Percentiles rank a stretch among this genome's conserved stretches.
These are phyloP conservation scores for Dichomitus squalens DNA, from an alignment of 1,284 basidiomycete species.

Conservation along the genomic window DNA sequence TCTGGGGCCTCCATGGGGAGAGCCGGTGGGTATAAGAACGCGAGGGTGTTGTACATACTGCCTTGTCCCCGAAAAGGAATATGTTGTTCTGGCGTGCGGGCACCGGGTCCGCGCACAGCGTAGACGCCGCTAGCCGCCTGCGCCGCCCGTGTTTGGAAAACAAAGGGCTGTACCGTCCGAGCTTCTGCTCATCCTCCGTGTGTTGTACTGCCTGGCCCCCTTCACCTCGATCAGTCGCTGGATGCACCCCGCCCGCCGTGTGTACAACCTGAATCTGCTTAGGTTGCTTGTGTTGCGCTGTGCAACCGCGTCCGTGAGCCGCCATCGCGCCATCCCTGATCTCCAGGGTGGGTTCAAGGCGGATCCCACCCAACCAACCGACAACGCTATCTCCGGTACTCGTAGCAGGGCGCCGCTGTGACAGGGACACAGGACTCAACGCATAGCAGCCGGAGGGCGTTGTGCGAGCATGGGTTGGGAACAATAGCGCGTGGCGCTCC, in stretches of 20 bases:
- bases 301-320: not conserved
- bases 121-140: conserved; percentile 2
- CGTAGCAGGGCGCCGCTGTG: too few species aligned
- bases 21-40: conserved; percentile 20
- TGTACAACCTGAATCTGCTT: not conserved
- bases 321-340: not conserved
- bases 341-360: not conserved
- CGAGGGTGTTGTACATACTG: conserved; percentile 16
- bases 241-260: too few species aligned
- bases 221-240: not conserved
- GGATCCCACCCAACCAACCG: too few species aligned
- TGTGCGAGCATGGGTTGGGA: not conserved
- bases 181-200: not conserved
- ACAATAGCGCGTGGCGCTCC: not conserved
- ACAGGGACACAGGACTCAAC: not conserved
- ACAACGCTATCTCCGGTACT: too few species aligned
- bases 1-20: conserved; percentile 16
- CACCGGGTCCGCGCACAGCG: conserved; percentile 1
- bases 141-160: conserved; percentile 21
- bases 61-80: conserved; percentile 28
- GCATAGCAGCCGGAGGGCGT: not conserved
- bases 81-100: conserved; percentile 23
- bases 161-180: conserved; percentile 22
- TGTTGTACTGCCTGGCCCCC: not conserved
- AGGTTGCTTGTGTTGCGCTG: not conserved